Evolutionary conservation across 768 basidiomycete genomes (phyloP), one percentile per base, ranked within the genome.

Genomic region (Termitomyces sp.): DNA sequence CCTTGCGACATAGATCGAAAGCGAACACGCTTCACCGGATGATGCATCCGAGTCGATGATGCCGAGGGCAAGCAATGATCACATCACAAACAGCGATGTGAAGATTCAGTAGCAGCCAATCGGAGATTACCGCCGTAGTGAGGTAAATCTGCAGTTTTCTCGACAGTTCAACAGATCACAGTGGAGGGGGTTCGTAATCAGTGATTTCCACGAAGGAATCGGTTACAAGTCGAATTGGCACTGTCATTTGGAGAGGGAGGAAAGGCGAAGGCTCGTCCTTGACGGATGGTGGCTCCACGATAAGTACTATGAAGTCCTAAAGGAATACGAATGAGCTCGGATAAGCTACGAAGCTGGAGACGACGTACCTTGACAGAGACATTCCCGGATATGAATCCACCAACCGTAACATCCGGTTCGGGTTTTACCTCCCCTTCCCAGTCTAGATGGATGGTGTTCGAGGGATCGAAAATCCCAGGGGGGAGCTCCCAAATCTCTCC

Each of bases 241-340:
- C 75, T 13, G 74, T 75, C 52, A 85, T 67, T 67, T 81, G 81
- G 18, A 79, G 59, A 57, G 66, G 59, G 68, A 72, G 32, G 68
- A 81, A 58, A 65, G 80, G 66, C 44, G 76, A 71, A 16, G 55
- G 33, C 24, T 65, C 69, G 28, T 72, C 73, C 62, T 70, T 13
- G 71, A 69, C 18, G 2, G 55, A 52, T 18, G 62, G 84, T 81
- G n/a, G 74, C 65, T 49, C 63, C 13, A 89, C 64, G 3, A 76
- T 73, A 28, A 88, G 69, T 16, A 79, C 75, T 35, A 90, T 77
- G 61, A 80, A 88, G 65, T 90, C 87, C 88, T 89, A 63, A 57
- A 60, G 57, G 9, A 39, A 57, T 40, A 58, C 24, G 2, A 48
- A 38, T 62, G 39, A 64, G 11, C 36, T 42, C 18, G 55, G 32